phyloP scores from a whole-genome alignment of 352 stramenopile species.

The Pythium brachiatum region DNA sequence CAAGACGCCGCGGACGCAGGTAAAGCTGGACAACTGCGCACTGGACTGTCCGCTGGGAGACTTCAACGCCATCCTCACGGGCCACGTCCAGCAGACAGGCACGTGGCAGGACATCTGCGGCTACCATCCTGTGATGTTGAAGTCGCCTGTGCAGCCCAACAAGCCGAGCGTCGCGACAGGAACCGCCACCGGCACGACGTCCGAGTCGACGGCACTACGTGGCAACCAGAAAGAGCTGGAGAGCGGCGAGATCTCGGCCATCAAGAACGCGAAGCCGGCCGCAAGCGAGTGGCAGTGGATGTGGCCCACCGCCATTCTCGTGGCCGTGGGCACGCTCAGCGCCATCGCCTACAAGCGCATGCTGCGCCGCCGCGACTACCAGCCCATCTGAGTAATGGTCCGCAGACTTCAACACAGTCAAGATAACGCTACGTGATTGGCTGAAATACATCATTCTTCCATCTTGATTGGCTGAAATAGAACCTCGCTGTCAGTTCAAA shows the following conservation, averaged over 20 bases:
- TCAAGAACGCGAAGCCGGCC: not conserved
- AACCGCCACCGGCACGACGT: not conserved
- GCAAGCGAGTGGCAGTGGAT: conserved; percentile 34
- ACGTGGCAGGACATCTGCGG: conserved; percentile 73
- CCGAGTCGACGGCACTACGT: conserved; percentile 1
- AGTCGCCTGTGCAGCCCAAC: not conserved
- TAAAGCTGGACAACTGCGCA: conserved; percentile 63
- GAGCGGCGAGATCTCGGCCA: conserved; percentile 1
- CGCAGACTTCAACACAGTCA: not conserved
- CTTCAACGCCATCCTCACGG: conserved; percentile 53
- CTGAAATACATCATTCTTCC: not conserved
- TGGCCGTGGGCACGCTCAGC: conserved; percentile 37
- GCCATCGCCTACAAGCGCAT: conserved; percentile 45
- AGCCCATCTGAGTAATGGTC: conserved; percentile 11
- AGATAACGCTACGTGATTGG: conserved; percentile 6
- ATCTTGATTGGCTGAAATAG: conserved; percentile 37
- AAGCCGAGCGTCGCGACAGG: not conserved
- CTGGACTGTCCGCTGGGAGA: conserved; percentile 55
- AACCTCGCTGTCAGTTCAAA: not conserved
- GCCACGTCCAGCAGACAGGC: conserved; percentile 55
- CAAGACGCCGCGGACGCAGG: conserved; percentile 37
- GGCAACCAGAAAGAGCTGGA: not conserved
- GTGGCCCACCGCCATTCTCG: conserved; percentile 33
- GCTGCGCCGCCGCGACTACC: conserved; percentile 41
- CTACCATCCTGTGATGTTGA: conserved; percentile 38